Base-by-base conservation (phyloP, 441 rosid species). In the Syzygium malaccense region DNA sequence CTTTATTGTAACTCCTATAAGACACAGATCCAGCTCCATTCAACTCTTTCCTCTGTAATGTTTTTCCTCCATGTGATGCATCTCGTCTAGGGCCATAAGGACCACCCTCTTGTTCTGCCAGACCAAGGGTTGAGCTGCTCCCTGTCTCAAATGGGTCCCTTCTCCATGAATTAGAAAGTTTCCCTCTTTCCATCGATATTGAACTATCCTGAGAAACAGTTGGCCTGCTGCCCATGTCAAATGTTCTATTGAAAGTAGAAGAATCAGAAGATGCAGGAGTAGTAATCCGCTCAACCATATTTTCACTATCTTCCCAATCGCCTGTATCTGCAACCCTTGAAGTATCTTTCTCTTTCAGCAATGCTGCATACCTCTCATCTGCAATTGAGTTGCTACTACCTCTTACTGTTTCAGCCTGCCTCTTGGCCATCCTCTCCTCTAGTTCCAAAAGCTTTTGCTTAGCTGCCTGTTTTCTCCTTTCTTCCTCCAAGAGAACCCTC, bases 391-490 rank as follows among this genome's bases (percentile, higher is more conserved):
- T 92, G 88, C 88, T 92, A 89, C 93, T 93, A 88, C 91, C 91
- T 86, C 87, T 95, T 37, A 86, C 91, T 86, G 92, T 92, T 90
- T 94, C 99, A 88, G 95, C 93, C 89, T 93, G 95, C 93, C 99
- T 95, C 93, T 93, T 96, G 56, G 99, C 98, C 80, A 98, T 98
- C 90, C 89, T 95, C 92, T 98, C 97, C 92, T 98, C 99, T 94
- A 98, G 92, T 91, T 98, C 99, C 58, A 98, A 90, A 90, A 98
- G 99, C 92, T 97, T 98, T 88, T 95, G 98, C 91, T 96, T 97
- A 45, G 99, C 99, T 92, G 98, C 98, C 88, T 95, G 98, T 90
- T 95, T 96, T 92, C 99, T 95, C 93, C 99, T 96, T 91, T 98
- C 99, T 90, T 97, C 99, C 93, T 98, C 99, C 95, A 97, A 90